Base-by-base conservation (phyloP, 2,329 filamentous ascomycete species). In the Colletotrichum cereale region DNA sequence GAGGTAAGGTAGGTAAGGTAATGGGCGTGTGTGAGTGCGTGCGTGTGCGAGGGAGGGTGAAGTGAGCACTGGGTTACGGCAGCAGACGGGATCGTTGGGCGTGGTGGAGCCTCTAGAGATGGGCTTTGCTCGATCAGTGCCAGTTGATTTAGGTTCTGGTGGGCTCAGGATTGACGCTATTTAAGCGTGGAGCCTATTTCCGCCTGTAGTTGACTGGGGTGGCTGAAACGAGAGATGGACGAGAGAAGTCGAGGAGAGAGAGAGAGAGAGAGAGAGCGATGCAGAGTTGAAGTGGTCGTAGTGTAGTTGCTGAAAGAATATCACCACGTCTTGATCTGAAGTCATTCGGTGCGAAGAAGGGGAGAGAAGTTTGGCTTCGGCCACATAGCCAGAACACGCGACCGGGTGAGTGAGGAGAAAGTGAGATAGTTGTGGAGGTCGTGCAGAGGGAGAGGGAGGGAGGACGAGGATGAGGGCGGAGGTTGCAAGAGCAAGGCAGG, bases 151-250 rank as follows among this genome's bases (percentile, higher is more conserved):
- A 72, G 70, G 70, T 72, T 72, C 70, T 72, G 61, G 70, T 72
- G 66, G 70, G 40, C 70, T 70, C 70, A 70, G 70, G 70, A 72
- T 72, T 72, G 70, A 62, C 70, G 70, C 70, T 44, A 62, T 71
- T 71, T 71, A 72, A 72, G 68, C 70, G 66, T 72, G 70, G 66
- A 72, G 70, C 70, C 70, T 72, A 72, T 71, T 72, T 72, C 66
- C 71, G 70, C 70, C 61, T 71, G 66, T 66, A 55, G 66, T 57
- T 55, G 70, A 72, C 70, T 72, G 55, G 70, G 70, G 70, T 72
- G 70, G 70, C 70, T 72, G 66, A 66, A 72, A 72, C 64, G 57
- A 62, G 64, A 65, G 31, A 55, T 62, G 61, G 66, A 40, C 55
- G 48, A 62, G 36, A 34, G 29, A 40, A n/a, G 31, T 21, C 42